A percentile compares a stretch with the other conserved stretches of the same genome.
These are phyloP conservation scores for Trichoderma gracile DNA, from an alignment of 2,329 filamentous ascomycete genomes.

Conservation along the genomic window DNA sequence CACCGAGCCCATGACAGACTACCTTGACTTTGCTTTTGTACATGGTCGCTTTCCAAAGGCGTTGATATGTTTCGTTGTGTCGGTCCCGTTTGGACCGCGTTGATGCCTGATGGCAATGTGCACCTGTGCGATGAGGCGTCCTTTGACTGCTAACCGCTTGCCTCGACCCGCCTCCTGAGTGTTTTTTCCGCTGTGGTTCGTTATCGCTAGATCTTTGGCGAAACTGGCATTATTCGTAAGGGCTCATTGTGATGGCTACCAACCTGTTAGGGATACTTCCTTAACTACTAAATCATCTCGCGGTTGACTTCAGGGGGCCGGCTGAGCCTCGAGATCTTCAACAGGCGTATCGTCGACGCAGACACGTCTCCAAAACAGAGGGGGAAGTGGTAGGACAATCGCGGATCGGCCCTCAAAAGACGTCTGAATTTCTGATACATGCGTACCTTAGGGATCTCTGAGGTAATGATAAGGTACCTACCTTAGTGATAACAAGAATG, in stretches of 20 bases:
- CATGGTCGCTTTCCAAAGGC: no score
- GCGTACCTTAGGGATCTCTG: no score
- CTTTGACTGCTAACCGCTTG: no score
- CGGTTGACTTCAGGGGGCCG: slow-evolving; percentile 68
- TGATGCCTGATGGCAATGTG: no score
- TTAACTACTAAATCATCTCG: slow-evolving; percentile 59
- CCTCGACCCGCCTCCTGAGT: no score
- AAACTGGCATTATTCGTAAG: neutral
- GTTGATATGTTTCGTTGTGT: no score
- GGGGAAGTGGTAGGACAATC: slow-evolving; percentile 59
- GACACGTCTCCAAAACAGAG: slow-evolving; percentile 60
- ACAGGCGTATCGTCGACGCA: slow-evolving; percentile 35
- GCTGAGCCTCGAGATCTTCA: slow-evolving; percentile 73
- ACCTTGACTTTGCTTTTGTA: no score
- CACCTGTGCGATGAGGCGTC: no score
- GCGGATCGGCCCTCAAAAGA: slow-evolving; percentile 45
- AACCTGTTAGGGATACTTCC: slow-evolving; percentile 62
- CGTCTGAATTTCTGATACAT: slow-evolving; percentile 34
- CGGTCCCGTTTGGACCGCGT: no score
- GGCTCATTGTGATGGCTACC: slow-evolving; percentile 61
- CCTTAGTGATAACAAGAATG: no score
- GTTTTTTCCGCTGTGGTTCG: neutral
- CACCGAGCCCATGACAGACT: no score
- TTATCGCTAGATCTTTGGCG: neutral
- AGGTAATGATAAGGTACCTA: no score